Evolutionary conservation across 306 rosid genomes (phyloP), one percentile per base, ranked within the genome.

Genomic region (Cicer judaicum): DNA sequence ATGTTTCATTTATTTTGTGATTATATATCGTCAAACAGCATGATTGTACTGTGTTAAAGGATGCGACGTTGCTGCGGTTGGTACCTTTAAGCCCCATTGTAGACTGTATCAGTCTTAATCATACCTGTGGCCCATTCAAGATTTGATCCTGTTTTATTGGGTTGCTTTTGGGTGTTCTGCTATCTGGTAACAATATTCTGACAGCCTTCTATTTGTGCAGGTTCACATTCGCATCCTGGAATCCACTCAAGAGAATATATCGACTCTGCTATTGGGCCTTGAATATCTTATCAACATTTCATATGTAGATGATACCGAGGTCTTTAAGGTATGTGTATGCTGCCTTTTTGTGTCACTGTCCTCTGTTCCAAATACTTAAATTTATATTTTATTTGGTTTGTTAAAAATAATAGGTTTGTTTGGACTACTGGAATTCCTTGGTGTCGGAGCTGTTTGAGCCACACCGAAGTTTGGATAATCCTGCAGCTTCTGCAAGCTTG

Each of bases 401-500:
- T 67, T 76, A 13, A 68, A 66, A 72, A 59, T 76, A 52, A 82
- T 76, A 94, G 99, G 99, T 95, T 8, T 95, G 99, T 85, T 84
- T 95, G 77, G 99, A 95, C 81, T 95, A 92, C 72, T 95, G 99
- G 99, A 95, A 95, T 84, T 78, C 91, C 54, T 88, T 95, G 81
- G 99, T 95, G 16, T 79, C 88, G 68, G 97, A 90, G 78, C 85
- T 84, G 78, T 84, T 80, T 84, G 87, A 80, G 60, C 85, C 88
- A 36, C 80, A 81, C 34, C 65, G 78, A 15, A 81, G 70, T 81
- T 49, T 81, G 77, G 85, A 84, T 9, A 84, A 13, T 70, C 85
- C 85, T 64, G 88, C 83, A 11, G 81, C 83, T 70, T 40, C 85
- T 52, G 88, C 83, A 57, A 52, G 19, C 73, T 0, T 84, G 76